phyloP scores from a whole-genome alignment of 352 stramenopile species.

The Phytophthora foliorum region DNA sequence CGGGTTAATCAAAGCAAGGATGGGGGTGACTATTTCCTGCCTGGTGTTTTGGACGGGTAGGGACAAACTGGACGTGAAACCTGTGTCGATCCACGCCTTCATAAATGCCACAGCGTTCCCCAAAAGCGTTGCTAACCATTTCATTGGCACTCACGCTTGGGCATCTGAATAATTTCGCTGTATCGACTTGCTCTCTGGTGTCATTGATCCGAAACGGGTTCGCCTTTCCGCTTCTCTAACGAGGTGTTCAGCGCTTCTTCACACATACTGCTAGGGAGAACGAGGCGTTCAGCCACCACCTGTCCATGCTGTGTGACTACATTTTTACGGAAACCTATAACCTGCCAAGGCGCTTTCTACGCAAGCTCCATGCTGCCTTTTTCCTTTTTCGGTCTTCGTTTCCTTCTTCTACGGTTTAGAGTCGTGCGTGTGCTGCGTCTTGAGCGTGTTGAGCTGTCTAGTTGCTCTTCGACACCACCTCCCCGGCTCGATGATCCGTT shows the following conservation, averaged over 20 bases:
- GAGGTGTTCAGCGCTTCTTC: too few relatives aligned
- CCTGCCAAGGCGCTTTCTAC: conserved; percentile 18
- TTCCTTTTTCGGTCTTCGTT: conserved; percentile 19
- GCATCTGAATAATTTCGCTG: conserved; percentile 14
- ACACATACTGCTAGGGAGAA: background rate
- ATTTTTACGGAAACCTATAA: conserved; percentile 23
- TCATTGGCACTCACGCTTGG: conserved; percentile 5
- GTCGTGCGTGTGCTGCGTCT: conserved; percentile 25
- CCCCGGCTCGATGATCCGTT: conserved; percentile 4
- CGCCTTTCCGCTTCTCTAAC: conserved; percentile 25
- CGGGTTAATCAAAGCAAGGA: background rate
- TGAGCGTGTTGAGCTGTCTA: conserved; percentile 25
- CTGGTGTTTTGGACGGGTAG: conserved; percentile 7
- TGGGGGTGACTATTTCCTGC: background rate
- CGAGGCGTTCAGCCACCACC: conserved; percentile 5
- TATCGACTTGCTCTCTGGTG: conserved; percentile 17
- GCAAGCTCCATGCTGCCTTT: conserved; percentile 18
- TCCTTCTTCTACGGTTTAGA: conserved; percentile 31
- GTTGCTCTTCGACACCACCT: background rate
- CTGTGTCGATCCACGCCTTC: background rate
- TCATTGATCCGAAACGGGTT: conserved; percentile 23
- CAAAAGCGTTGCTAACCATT: conserved; percentile 14
- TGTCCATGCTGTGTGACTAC: conserved; percentile 2
- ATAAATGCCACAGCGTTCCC: too few relatives aligned
- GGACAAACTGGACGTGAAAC: conserved; percentile 1